Evolutionary conservation across 768 basidiomycete species (phyloP).

Genomic region (Paxillus ammoniavirescens): DNA sequence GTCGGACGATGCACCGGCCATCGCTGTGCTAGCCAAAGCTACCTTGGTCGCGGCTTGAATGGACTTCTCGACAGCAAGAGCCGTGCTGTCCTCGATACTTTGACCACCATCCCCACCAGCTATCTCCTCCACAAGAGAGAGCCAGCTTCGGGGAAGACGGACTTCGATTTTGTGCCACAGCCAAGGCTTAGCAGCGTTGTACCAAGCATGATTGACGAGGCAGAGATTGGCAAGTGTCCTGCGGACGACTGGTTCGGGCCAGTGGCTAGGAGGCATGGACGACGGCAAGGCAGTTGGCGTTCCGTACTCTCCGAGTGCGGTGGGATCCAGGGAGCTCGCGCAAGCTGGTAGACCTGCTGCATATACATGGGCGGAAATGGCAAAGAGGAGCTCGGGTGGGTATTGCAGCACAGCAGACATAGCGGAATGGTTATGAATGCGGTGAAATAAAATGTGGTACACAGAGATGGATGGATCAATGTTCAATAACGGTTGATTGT

Average conservation of each 20-base stretch:
- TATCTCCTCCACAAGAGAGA: constrained; percentile 77
- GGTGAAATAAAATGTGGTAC: background rate
- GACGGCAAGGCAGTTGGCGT: constrained; percentile 67
- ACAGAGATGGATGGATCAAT: constrained; percentile 4
- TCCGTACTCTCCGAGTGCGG: constrained; percentile 42
- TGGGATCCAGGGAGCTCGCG: constrained; percentile 67
- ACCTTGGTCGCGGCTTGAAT: constrained; percentile 66
- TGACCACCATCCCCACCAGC: constrained; percentile 66
- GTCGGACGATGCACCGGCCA: constrained; percentile 34
- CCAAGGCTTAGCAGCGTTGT: constrained; percentile 84
- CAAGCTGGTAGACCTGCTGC: constrained; percentile 56
- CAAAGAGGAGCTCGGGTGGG: constrained; percentile 69
- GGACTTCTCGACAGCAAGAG: constrained; percentile 61
- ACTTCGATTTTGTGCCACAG: constrained; percentile 84
- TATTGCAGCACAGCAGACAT: constrained; percentile 41
- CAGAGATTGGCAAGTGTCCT: constrained; percentile 68
- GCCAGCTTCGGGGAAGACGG: constrained; percentile 80
- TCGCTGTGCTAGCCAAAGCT: constrained; percentile 48
- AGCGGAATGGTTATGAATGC: constrained; percentile 10
- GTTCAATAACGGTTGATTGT: no score
- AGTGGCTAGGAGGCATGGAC: constrained; percentile 67
- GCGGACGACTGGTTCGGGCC: constrained; percentile 65
- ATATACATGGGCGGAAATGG: constrained; percentile 74
- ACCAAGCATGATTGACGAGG: constrained; percentile 76
- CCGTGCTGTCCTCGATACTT: constrained; percentile 49